Evolutionary conservation across 768 basidiomycete species (phyloP).

Genomic region (Rhodocollybia butyracea): DNA sequence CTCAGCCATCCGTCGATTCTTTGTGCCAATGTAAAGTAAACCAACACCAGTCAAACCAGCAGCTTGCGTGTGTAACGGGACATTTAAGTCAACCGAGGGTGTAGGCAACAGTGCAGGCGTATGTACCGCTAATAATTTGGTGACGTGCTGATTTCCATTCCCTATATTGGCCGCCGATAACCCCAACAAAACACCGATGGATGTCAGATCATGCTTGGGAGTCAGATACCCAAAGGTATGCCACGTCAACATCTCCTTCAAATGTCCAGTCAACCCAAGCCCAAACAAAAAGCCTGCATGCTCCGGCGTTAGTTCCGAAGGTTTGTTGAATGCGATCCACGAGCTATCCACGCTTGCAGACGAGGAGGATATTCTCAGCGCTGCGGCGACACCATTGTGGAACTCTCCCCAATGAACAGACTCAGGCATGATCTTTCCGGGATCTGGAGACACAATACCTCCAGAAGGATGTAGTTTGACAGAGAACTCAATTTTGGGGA

Average conservation of each 20-base stretch:
- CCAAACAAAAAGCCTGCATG: constrained; percentile 97
- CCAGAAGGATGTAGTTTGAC: constrained; percentile 76
- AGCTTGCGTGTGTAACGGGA: constrained; percentile 85
- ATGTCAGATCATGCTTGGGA: constrained; percentile 93
- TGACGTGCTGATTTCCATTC: constrained; percentile 81
- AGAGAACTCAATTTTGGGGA: constrained; percentile 76
- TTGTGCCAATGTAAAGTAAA: constrained; percentile 84
- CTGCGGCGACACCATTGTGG: constrained; percentile 95
- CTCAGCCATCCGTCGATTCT: constrained; percentile 89
- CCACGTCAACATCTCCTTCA: constrained; percentile 88
- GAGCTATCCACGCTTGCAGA: constrained; percentile 81
- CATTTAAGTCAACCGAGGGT: constrained; percentile 83
- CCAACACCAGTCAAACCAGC: constrained; percentile 88
- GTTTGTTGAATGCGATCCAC: constrained; percentile 96
- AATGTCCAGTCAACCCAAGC: constrained; percentile 87
- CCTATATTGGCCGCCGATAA: constrained; percentile 89
- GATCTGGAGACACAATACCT: constrained; percentile 57
- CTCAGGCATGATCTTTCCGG: constrained; percentile 71
- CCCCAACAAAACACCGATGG: constrained; percentile 91
- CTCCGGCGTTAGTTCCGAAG: constrained; percentile 83
- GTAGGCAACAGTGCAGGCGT: constrained; percentile 90
- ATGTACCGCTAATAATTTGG: constrained; percentile 88
- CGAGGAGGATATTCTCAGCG: constrained; percentile 76
- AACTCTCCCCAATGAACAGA: constrained; percentile 92
- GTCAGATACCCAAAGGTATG: constrained; percentile 95